These are phyloP conservation scores for Cyclocybe cylindracea DNA, from an alignment of 768 basidiomycete species.

Conservation along the genomic window DNA sequence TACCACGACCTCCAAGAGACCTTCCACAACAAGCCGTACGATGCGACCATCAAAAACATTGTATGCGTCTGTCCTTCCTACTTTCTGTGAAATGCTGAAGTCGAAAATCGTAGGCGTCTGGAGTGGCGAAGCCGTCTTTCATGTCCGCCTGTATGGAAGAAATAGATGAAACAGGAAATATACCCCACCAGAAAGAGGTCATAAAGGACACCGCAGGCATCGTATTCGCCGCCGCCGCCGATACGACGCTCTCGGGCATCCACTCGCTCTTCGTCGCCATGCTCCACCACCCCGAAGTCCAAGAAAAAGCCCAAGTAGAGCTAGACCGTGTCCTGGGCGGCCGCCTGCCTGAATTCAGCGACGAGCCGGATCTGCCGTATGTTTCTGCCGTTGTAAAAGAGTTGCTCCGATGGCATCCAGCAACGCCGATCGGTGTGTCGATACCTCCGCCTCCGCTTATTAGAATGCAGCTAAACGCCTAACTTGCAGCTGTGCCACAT, in stretches of 20 bases:
- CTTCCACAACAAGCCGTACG: conserved; percentile 39
- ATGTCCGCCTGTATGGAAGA: conserved; percentile 21
- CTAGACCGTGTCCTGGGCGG: conserved; percentile 38
- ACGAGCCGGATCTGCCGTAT: conserved; percentile 38
- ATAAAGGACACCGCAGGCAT: conserved; percentile 42
- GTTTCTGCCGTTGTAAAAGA: conserved; percentile 37
- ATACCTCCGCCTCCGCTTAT: too few relatives aligned
- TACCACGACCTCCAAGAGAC: conserved; percentile 41
- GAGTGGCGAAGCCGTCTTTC: conserved; percentile 22
- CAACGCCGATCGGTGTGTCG: conserved; percentile 28
- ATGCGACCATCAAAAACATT: conserved; percentile 23
- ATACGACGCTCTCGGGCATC: conserved; percentile 27
- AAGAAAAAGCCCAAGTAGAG: conserved; percentile 38
- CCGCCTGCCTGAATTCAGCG: conserved; percentile 38
- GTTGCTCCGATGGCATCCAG: conserved; percentile 31
- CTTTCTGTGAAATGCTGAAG: background rate
- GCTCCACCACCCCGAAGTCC: conserved; percentile 38
- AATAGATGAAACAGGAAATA: conserved; percentile 18
- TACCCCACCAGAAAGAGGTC: conserved; percentile 16
- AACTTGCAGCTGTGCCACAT: conserved; percentile 31
- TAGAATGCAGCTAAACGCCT: background rate
- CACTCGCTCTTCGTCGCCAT: conserved; percentile 39
- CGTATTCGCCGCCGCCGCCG: conserved; percentile 31
- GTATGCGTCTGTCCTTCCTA: conserved; percentile 15
- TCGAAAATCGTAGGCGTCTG: conserved; percentile 14